Base-by-base conservation (phyloP, 306 rosid species). In the Biancaea sappan region DNA sequence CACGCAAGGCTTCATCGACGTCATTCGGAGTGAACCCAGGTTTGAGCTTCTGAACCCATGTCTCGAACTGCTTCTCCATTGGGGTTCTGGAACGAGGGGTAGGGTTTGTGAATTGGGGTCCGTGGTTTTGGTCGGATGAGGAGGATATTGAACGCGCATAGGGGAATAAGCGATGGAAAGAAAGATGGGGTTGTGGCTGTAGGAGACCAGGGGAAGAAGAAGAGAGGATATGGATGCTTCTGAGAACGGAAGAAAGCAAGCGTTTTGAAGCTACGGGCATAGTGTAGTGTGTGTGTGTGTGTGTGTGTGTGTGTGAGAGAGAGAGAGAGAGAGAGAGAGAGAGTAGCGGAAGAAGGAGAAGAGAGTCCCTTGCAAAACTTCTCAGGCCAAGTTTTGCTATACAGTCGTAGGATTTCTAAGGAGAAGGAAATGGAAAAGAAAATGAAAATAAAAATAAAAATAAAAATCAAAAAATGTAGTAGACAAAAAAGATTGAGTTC, bases 21-120 rank as follows among this genome's bases (percentile, higher is more conserved):
- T 88, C 90, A 44, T 63, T 74, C 0, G 96, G 93, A 72, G 89
- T 81, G 82, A 91, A 94, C 0, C 95, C 97, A 15, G 98, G 96
- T 44, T 87, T 91, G 72, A 94, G 97, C 53, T 75, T 82, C n/a
- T 86, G 83, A 50, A 90, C 75, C 98, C 98, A 94, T 21, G 94
- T 74, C 63, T 94, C 96, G 79, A 94, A 91, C 35, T 88, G 93
- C 52, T 79, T 88, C 76, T 94, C 89, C 7, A 83, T 79, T 1
- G 97, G 98, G 83, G 97, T 91, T 84, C 74, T 79, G 79, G 92
- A 53, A 21, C 73, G 72, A 56, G 79, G 77, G 52, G 13, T 60
- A 25, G 81, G 66, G 67, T 51, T 72, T 53, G 41, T 16, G 43
- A n/a, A 5, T 35, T 31, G 68, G 62, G 71, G 25, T 52, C 40